Evolutionary conservation across 495 filamentous ascomycete species (phyloP).

Genomic region (Talaromyces ruber): DNA sequence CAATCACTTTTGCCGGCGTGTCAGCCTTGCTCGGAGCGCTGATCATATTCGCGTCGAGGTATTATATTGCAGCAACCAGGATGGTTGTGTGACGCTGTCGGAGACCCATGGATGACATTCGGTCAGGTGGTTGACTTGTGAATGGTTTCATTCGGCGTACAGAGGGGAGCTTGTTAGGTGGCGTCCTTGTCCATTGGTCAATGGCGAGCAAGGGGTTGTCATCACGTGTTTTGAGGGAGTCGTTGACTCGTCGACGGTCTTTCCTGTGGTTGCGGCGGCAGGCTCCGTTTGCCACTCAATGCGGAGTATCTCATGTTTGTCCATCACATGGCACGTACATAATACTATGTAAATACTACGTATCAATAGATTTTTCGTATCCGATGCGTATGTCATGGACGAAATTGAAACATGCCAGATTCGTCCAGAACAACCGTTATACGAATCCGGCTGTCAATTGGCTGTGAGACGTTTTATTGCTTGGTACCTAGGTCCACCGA

Average conservation of each 20-base stretch:
- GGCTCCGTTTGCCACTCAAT: background rate
- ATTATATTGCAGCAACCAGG: background rate
- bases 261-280: background rate
- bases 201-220: background rate
- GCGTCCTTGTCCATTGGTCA: background rate
- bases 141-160: background rate
- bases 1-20: conserved; percentile 14
- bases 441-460: background rate
- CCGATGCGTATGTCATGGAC: background rate
- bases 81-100: background rate
- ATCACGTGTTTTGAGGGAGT: background rate
- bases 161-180: background rate
- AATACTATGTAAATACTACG: background rate
- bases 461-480: background rate
- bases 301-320: background rate
- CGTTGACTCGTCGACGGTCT: background rate
- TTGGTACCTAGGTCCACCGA: background rate
- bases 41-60: conserved; percentile 8
- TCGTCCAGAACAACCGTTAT: background rate
- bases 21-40: conserved; percentile 9
- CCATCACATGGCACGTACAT: background rate
- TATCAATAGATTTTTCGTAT: too few species aligned
- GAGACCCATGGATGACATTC: background rate
- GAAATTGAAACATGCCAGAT: background rate
- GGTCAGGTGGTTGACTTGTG: background rate